Evolutionary conservation across 805 yeast species (phyloP).

Genomic region (Lipomyces japonicus): DNA sequence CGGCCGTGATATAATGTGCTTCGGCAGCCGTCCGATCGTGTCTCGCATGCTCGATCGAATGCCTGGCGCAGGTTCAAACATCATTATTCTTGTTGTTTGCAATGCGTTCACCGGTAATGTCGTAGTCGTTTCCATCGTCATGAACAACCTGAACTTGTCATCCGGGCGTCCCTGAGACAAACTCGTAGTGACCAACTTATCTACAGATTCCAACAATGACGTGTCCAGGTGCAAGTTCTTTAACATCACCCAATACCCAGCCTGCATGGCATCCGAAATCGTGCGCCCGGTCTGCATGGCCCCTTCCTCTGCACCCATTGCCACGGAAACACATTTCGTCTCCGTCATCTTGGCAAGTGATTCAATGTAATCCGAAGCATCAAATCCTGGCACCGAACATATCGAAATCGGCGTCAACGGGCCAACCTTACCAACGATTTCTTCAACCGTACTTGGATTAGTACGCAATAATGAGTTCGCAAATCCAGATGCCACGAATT

Average conservation of each 20-base stretch:
- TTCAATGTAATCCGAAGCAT: conserved; percentile 57
- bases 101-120: conserved; percentile 55
- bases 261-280: conserved; percentile 45
- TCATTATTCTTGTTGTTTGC: conserved; percentile 51
- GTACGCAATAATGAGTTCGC: conserved; percentile 1
- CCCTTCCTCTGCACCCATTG: conserved; percentile 76
- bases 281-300: conserved; percentile 52
- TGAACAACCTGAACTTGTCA: conserved; percentile 51
- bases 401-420: conserved; percentile 46
- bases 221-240: conserved; percentile 78
- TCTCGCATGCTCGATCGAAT: conserved; percentile 48
- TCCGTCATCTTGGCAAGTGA: conserved; percentile 40
- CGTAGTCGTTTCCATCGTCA: conserved; percentile 56
- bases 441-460: background rate
- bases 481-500: conserved; percentile 5
- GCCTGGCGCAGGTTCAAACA: conserved; percentile 63
- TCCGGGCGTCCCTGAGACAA: conserved; percentile 23
- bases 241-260: conserved; percentile 66
- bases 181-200: conserved; percentile 39
- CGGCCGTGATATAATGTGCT: conserved; percentile 14
- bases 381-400: conserved; percentile 59
- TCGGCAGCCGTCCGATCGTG: conserved; percentile 34
- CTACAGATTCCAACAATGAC: conserved; percentile 57
- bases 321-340: conserved; percentile 42
- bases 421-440: conserved; percentile 26